Evolutionary conservation across 2,329 filamentous ascomycete genomes (phyloP).

Genomic region (Pseudocercospora cruenta): DNA sequence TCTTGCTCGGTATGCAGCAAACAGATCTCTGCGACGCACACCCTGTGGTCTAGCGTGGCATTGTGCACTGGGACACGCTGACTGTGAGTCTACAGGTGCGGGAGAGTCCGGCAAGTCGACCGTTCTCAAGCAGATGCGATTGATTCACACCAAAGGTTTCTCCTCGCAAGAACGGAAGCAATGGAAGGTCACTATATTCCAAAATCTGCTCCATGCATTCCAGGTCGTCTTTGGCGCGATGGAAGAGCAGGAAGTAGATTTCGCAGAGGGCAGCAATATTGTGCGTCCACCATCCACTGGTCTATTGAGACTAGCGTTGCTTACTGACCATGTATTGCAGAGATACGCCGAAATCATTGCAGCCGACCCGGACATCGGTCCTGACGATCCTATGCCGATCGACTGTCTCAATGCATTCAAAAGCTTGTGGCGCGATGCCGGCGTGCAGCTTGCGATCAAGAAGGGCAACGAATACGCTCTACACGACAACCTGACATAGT

Average conservation of each 20-base stretch:
- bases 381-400: constrained; percentile 76
- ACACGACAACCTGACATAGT: constrained; percentile 96
- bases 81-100: constrained; percentile 65
- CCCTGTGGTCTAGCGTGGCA: not conserved
- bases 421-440: constrained; percentile 78
- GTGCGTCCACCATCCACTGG: constrained; percentile 51
- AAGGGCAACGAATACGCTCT: constrained; percentile 96
- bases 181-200: constrained; percentile 94
- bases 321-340: constrained; percentile 54
- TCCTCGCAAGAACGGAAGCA: constrained; percentile 86
- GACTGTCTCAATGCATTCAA: constrained; percentile 82
- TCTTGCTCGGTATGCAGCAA: constrained; percentile 73
- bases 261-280: constrained; percentile 77
- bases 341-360: constrained; percentile 77
- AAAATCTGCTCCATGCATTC: constrained; percentile 90
- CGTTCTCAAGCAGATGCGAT: constrained; percentile 97
- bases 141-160: constrained; percentile 94
- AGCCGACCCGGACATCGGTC: constrained; percentile 78
- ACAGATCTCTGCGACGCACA: not conserved
- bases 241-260: constrained; percentile 78
- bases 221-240: constrained; percentile 89
- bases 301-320: constrained; percentile 21
- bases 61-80: constrained; percentile 24
- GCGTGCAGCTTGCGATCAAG: constrained; percentile 83
- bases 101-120: constrained; percentile 96